Evolutionary conservation across 1,284 basidiomycete species (phyloP).

Genomic region (Takashimella koratensis): DNA sequence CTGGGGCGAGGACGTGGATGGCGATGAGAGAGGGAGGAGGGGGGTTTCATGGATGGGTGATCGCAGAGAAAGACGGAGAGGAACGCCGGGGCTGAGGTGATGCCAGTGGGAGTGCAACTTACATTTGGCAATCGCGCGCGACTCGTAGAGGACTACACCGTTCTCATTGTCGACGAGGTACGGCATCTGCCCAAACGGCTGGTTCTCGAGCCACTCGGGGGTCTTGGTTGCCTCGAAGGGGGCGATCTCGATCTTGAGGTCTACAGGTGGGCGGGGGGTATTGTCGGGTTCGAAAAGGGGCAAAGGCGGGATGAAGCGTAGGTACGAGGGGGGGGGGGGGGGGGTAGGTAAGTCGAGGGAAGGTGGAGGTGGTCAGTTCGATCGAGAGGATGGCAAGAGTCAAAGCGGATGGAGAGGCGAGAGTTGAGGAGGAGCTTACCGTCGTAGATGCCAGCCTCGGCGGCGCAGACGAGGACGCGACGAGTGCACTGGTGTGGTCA

Average conservation of each 20-base stretch:
- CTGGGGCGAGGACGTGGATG: conserved; percentile 4
- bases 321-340: no score
- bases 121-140: conserved; percentile 56
- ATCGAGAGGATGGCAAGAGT: no score
- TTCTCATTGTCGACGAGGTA: conserved; percentile 53
- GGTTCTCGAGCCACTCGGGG: conserved; percentile 51
- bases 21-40: conserved; percentile 20
- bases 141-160: conserved; percentile 51
- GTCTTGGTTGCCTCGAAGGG: conserved; percentile 53
- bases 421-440: neutral
- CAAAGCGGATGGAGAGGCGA: no score
- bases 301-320: neutral
- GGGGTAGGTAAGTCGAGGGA: no score
- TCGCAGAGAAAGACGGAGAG: neutral
- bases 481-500: conserved; percentile 19
- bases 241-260: conserved; percentile 27
- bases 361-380: no score
- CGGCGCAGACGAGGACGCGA: conserved; percentile 19
- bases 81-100: conserved; percentile 20
- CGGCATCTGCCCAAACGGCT: conserved; percentile 66
- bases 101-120: conserved; percentile 40
- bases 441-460: conserved; percentile 12
- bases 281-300: neutral
- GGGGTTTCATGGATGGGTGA: neutral
- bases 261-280: conserved; percentile 6